phyloP scores from a whole-genome alignment of 768 basidiomycete genomes.

The Cystobasidium tubakii region DNA sequence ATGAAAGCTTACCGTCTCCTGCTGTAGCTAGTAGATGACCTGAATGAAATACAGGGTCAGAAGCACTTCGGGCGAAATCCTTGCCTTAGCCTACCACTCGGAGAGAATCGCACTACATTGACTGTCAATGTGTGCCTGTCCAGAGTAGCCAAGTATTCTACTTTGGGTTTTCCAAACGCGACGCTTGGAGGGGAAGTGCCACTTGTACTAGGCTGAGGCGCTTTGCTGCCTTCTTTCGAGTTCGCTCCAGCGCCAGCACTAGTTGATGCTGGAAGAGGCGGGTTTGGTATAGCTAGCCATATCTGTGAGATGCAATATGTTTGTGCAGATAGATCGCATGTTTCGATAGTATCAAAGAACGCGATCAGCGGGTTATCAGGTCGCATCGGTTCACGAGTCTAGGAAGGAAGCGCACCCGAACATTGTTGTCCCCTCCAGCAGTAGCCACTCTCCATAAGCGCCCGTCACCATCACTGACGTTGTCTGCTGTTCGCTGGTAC shows the following conservation, averaged over 20 bases:
- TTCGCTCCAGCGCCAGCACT: slow-evolving; percentile 2
- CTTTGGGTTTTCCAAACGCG: slow-evolving; percentile 61
- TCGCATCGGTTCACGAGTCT: neutral
- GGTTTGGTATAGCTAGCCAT: slow-evolving; percentile 64
- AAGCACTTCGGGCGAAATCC: slow-evolving; percentile 29
- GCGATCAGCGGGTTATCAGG: neutral
- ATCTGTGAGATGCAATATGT: slow-evolving; percentile 56
- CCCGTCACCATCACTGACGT: slow-evolving; percentile 40
- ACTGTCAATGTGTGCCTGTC: slow-evolving; percentile 88
- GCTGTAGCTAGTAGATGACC: slow-evolving; percentile 91
- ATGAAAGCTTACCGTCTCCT: slow-evolving; percentile 73
- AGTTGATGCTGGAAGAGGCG: neutral
- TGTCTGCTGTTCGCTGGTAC: slow-evolving; percentile 39
- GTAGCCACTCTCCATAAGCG: slow-evolving; percentile 86
- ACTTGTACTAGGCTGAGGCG: neutral
- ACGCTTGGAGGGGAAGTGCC: neutral
- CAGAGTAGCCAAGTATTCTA: slow-evolving; percentile 92
- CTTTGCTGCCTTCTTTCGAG: neutral
- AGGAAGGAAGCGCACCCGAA: slow-evolving; percentile 64
- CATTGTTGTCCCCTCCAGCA: slow-evolving; percentile 92
- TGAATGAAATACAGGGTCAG: slow-evolving; percentile 47
- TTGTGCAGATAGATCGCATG: neutral
- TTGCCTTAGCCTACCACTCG: slow-evolving; percentile 62
- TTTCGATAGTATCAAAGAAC: neutral
- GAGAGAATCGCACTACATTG: slow-evolving; percentile 92